These are phyloP conservation scores for Ulvella scutata DNA, from an alignment of 139 green algal genomes.

Conservation along the genomic window DNA sequence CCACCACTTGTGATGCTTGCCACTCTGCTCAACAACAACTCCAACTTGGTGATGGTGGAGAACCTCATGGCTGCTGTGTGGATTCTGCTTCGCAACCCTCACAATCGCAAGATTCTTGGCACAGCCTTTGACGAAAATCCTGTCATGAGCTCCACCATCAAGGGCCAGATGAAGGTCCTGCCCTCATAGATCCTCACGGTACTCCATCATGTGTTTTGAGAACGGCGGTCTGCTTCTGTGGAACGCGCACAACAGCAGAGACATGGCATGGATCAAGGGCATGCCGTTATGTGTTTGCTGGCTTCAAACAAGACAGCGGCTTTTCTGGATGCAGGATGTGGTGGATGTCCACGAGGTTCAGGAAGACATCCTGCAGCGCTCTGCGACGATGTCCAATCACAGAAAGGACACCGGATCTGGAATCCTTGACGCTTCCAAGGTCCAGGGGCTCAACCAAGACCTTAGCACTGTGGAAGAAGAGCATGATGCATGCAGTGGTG, in stretches of 20 bases:
- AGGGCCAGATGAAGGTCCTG: conserved; percentile 19
- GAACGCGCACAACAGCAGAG: too few species aligned
- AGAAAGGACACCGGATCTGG: too few species aligned
- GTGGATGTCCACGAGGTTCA: conserved; percentile 45
- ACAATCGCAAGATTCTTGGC: conserved; percentile 33
- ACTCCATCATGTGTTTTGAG: neutral
- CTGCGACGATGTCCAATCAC: too few species aligned
- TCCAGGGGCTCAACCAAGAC: too few species aligned
- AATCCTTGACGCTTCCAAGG: too few species aligned
- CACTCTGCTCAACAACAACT: conserved; percentile 26
- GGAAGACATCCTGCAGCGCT: conserved; percentile 21
- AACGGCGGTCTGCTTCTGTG: neutral
- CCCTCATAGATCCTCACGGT: too few species aligned
- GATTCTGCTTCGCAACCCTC: conserved; percentile 47
- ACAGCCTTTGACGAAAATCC: conserved; percentile 18
- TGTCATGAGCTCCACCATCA: conserved; percentile 6
- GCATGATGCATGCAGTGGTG: too few species aligned
- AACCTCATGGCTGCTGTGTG: conserved; percentile 59
- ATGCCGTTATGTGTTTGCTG: neutral
- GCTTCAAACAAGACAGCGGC: neutral
- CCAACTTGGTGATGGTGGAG: conserved; percentile 47
- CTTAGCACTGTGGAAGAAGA: too few species aligned
- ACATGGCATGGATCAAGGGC: too few species aligned
- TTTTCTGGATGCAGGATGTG: conserved; percentile 32
- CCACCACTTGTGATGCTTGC: conserved; percentile 43